phyloP scores from a whole-genome alignment of 495 filamentous ascomycete genomes.

The Cercophora samala region DNA sequence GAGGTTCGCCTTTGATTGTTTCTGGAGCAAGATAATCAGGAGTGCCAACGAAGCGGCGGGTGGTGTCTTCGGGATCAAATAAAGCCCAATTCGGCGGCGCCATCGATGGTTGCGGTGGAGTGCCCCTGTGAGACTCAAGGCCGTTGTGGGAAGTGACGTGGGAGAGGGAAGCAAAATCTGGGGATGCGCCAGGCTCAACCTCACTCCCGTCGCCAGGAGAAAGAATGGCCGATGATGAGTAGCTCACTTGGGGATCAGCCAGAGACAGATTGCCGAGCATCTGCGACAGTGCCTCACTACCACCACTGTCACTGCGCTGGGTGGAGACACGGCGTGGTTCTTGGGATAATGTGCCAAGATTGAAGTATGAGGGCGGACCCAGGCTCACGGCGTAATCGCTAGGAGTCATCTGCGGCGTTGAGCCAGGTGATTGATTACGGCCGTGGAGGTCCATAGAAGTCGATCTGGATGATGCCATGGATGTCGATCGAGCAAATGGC shows the following conservation, averaged over 20 bases:
- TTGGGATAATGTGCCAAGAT: conserved; percentile 59
- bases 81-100: conserved; percentile 92
- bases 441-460: conserved; percentile 90
- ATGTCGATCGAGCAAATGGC: conserved; percentile 79
- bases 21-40: conserved; percentile 97
- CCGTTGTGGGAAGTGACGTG: conserved; percentile 56
- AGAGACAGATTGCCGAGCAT: conserved; percentile 85
- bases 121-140: conserved; percentile 39
- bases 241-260: conserved; percentile 52
- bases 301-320: conserved; percentile 86
- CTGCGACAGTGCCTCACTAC: conserved; percentile 77
- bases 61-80: conserved; percentile 92
- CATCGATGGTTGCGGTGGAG: conserved; percentile 74
- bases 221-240: conserved; percentile 48
- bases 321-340: conserved; percentile 83
- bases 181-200: conserved; percentile 61
- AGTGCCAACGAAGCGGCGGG: conserved; percentile 91
- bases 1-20: conserved; percentile 89
- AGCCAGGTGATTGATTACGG: conserved; percentile 64
- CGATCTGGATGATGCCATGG: conserved; percentile 89
- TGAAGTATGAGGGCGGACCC: conserved; percentile 92
- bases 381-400: conserved; percentile 59
- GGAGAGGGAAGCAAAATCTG: conserved; percentile 64
- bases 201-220: conserved; percentile 51
- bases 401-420: conserved; percentile 85